These are phyloP conservation scores for Abrus precatorius DNA, from an alignment of 306 rosid genomes.

Conservation along the genomic window DNA sequence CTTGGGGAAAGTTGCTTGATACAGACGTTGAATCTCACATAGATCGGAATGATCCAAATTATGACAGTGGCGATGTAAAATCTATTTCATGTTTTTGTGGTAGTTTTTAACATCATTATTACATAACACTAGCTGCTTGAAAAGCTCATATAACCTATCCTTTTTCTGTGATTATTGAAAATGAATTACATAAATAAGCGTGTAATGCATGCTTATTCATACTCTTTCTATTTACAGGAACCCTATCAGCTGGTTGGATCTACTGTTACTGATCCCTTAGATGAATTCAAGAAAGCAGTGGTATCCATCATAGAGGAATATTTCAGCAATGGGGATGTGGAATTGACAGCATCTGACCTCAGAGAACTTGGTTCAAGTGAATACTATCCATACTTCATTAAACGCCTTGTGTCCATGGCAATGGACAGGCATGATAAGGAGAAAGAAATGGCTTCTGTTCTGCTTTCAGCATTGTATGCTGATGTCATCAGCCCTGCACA, in stretches of 20 bases:
- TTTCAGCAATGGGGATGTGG: conserved; percentile 89
- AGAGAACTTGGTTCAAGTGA: conserved; percentile 89
- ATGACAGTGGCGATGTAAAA: conserved; percentile 60
- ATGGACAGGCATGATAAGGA: conserved; percentile 99
- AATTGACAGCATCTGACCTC: conserved; percentile 86
- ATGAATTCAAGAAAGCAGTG: conserved; percentile 91
- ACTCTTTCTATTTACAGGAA: conserved; percentile 65
- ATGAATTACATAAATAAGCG: conserved; percentile 29
- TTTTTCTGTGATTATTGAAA: background rate
- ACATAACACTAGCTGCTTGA: background rate
- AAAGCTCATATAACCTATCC: background rate
- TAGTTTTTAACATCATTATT: background rate
- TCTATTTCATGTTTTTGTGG: conserved; percentile 1
- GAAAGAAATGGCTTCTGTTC: conserved; percentile 98
- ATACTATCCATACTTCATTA: conserved; percentile 89
- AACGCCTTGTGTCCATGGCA: conserved; percentile 94
- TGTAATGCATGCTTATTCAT: conserved; percentile 5
- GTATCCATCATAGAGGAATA: conserved; percentile 88
- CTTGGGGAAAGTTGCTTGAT: conserved; percentile 61
- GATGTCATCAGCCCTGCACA: conserved; percentile 93
- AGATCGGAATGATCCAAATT: conserved; percentile 58
- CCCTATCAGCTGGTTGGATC: conserved; percentile 94
- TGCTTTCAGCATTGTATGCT: conserved; percentile 92
- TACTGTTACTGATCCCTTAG: conserved; percentile 84
- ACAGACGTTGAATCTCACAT: conserved; percentile 52